phyloP scores from a whole-genome alignment of 2,329 filamentous ascomycete species.

The Xylariomycetidae sp. region DNA sequence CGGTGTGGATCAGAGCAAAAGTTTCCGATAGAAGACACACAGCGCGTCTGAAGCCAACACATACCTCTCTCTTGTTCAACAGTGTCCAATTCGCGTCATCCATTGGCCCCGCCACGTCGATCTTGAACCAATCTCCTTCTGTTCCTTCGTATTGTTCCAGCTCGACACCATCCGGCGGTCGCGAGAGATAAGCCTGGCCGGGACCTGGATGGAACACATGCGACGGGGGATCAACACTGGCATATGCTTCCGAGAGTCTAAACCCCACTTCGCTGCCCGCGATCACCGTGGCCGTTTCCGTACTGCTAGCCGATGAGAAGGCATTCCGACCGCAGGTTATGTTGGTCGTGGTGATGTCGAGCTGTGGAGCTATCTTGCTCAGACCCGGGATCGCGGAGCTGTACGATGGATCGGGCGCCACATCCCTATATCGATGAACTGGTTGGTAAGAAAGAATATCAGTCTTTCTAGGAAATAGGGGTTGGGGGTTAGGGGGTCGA shows the following conservation, averaged over 20 bases:
- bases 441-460: too few relatives aligned
- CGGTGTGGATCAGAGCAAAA: too few relatives aligned
- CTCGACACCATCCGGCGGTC: constrained; percentile 1
- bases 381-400: not conserved
- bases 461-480: too few relatives aligned
- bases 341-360: not conserved
- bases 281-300: constrained; percentile 2
- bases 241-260: not conserved
- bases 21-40: too few relatives aligned
- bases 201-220: constrained; percentile 3
- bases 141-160: not conserved
- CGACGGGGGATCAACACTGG: not conserved
- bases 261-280: constrained; percentile 4
- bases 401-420: not conserved
- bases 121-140: constrained; percentile 7
- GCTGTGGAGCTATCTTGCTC: not conserved
- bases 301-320: not conserved
- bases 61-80: not conserved
- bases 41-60: too few relatives aligned
- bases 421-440: too few relatives aligned
- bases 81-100: constrained; percentile 1
- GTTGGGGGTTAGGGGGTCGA: not conserved
- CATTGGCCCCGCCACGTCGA: constrained; percentile 1
- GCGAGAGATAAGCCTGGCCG: constrained; percentile 2
- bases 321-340: constrained; percentile 3